phyloP scores from a whole-genome alignment of 192 early-diverging fungal species.

The Backusella liffmaniae region DNA sequence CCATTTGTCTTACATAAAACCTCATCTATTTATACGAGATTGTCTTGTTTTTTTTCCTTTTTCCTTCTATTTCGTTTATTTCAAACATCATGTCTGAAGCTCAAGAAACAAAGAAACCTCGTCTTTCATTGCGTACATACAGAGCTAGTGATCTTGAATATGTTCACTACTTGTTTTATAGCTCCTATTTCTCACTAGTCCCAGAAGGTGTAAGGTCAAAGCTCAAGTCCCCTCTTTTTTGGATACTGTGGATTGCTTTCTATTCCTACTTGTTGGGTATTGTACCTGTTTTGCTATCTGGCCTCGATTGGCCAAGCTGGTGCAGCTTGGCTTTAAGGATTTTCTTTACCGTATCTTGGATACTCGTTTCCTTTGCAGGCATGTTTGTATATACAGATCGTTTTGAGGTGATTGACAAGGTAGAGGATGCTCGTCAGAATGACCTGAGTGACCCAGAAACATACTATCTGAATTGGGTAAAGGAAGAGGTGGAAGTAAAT shows the following conservation, averaged over 20 bases:
- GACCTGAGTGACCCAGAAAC: slow-evolving; percentile 34
- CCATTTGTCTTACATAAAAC: slow-evolving; percentile 1
- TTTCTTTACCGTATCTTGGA: slow-evolving; percentile 25
- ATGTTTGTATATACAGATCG: slow-evolving; percentile 30
- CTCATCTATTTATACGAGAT: not conserved
- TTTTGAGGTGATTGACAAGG: slow-evolving; percentile 21
- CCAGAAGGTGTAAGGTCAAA: slow-evolving; percentile 32
- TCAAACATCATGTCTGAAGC: too few species aligned
- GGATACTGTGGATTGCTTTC: slow-evolving; percentile 25
- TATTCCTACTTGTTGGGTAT: slow-evolving; percentile 23
- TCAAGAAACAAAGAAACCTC: slow-evolving; percentile 9
- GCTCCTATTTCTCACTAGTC: slow-evolving; percentile 30
- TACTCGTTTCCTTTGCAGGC: slow-evolving; percentile 17
- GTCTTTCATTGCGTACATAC: slow-evolving; percentile 30
- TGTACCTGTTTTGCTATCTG: slow-evolving; percentile 17
- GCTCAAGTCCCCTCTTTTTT: slow-evolving; percentile 23
- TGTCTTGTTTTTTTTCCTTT: not conserved
- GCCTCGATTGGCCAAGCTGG: slow-evolving; percentile 3
- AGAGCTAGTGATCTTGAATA: slow-evolving; percentile 24
- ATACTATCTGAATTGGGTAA: slow-evolving; percentile 29
- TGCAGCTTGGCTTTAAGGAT: slow-evolving; percentile 3
- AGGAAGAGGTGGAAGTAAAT: slow-evolving; percentile 28
- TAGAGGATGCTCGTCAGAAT: slow-evolving; percentile 27
- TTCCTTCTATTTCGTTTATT: not conserved
- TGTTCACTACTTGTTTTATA: slow-evolving; percentile 29